Evolutionary conservation across 2,329 filamentous ascomycete species (phyloP), one percentile per base, ranked within the genome.

Genomic region (Cordyceps militaris): DNA sequence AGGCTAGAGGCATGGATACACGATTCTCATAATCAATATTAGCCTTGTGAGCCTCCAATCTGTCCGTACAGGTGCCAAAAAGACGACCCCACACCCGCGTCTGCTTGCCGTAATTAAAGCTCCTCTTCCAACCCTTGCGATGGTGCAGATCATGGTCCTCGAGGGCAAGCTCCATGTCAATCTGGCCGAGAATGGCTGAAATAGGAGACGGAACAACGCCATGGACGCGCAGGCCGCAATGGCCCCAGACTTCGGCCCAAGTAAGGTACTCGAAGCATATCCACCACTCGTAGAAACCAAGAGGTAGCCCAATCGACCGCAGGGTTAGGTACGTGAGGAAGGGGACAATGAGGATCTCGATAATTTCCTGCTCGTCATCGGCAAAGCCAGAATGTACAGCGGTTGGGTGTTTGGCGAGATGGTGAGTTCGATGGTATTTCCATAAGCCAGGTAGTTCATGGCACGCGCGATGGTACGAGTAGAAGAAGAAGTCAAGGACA

Each of bases 251-350:
- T 58, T 75, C 73, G n/a, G 71, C 61, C 62, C 69, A 77, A 5
- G 73, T 66, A 28, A 77, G 66, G 51, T 74, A 77, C 57, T 73
- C 66, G 53, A 75, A 70, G 62, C 74, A 76, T 14, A 77, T 61
- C 74, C 74, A 77, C 73, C 72, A 75, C 42, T 76, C 73, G 47
- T 76, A 76, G 61, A 77, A 77, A 1, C 71, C 73, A 69, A 76
- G 71, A 0, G 72, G 73, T 5, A 76, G 32, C 0, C 73, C 73
- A 32, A 66, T 5, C 5, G 55, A 14, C 55, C 66, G 70, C n/a
- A 76, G 56, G 1, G 66, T 70, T 43, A 65, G 63, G 59, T 69
- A 76, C 1, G 74, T 69, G 52, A 74, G 62, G 19, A 75, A 60
- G 0, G 74, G 74, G 10, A 77, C 69, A 16, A 68, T 70, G 5